Conservation (phyloP, 2,329 filamentous ascomycete species). For the Anisogramma anomala region DNA sequence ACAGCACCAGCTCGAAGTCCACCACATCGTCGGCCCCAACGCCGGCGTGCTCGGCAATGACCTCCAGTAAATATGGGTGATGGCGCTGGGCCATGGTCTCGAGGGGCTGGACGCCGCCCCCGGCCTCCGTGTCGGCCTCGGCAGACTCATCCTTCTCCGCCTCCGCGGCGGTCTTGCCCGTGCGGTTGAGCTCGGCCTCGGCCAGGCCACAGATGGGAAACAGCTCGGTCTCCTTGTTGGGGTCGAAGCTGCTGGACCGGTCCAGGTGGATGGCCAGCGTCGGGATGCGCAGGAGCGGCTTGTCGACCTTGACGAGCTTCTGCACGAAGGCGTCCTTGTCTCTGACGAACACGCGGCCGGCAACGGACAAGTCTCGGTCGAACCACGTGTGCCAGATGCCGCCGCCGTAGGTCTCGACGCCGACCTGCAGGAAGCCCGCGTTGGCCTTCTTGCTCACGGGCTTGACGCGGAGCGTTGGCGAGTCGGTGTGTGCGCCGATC, state of each 20-base stretch:
- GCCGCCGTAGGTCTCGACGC: constrained; percentile 92
- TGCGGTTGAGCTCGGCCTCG: constrained; percentile 76
- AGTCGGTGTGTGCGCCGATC: constrained; percentile 94
- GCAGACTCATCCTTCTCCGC: constrained; percentile 26
- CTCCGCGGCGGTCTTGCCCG: constrained; percentile 38
- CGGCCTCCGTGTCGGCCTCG: constrained; percentile 29
- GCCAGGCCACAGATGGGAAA: constrained; percentile 87
- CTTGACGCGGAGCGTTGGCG: constrained; percentile 82
- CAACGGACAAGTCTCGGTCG: constrained; percentile 83
- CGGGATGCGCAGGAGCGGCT: constrained; percentile 82
- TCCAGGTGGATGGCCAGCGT: constrained; percentile 92
- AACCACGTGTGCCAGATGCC: constrained; percentile 99
- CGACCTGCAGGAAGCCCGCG: constrained; percentile 84
- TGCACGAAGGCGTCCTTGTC: constrained; percentile 66
- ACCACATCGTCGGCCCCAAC: constrained; percentile 61
- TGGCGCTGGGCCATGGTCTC: constrained; percentile 71
- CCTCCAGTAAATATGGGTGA: constrained; percentile 73
- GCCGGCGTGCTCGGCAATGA: constrained; percentile 70
- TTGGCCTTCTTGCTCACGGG: constrained; percentile 82
- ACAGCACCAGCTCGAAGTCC: constrained; percentile 95
- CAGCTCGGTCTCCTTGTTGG: constrained; percentile 94
- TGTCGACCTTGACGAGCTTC: constrained; percentile 80
- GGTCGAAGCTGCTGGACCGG: constrained; percentile 72
- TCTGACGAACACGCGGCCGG: constrained; percentile 74
- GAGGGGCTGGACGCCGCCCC: constrained; percentile 57